Conservation (phyloP, 352 stramenopile genomes). For the Globisporangium okanoganense region DNA sequence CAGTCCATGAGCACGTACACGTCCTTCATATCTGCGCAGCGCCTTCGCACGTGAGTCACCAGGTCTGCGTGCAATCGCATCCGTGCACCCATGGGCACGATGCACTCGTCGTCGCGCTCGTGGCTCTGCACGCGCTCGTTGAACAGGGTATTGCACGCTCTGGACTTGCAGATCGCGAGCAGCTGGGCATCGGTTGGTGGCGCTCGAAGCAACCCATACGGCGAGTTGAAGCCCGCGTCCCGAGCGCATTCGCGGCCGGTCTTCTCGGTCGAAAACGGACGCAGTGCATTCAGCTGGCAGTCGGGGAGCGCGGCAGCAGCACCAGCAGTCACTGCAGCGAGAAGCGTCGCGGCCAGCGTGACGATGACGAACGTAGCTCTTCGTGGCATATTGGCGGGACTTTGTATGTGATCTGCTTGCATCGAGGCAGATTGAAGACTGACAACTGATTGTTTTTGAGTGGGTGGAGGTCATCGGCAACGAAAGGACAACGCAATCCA, state of each 20-base stretch:
- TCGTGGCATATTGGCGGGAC: neutral
- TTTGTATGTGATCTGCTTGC: neutral
- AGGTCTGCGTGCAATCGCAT: slow-evolving; percentile 13
- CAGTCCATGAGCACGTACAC: slow-evolving; percentile 16
- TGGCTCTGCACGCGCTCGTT: neutral
- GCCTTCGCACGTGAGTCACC: slow-evolving; percentile 2
- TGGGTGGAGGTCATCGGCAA: neutral
- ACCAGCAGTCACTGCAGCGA: neutral
- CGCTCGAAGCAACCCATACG: slow-evolving; percentile 6
- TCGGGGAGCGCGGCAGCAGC: neutral
- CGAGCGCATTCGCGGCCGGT: slow-evolving; percentile 5
- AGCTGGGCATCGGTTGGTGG: slow-evolving; percentile 1
- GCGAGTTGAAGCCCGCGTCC: slow-evolving; percentile 4
- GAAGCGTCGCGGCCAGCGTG: neutral
- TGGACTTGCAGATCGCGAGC: slow-evolving; percentile 13
- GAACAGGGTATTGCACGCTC: slow-evolving; percentile 5
- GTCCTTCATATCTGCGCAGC: slow-evolving; percentile 9
- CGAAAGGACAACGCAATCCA: neutral
- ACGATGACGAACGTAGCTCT: neutral
- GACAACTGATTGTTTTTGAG: neutral
- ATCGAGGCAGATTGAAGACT: neutral
- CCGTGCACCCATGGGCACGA: neutral
- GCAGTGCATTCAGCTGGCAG: slow-evolving; percentile 1
- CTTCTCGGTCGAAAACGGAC: neutral
- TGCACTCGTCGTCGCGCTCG: slow-evolving; percentile 3